phyloP scores from a whole-genome alignment of 805 yeast genomes.

The Pachysolen tannophilus region DNA sequence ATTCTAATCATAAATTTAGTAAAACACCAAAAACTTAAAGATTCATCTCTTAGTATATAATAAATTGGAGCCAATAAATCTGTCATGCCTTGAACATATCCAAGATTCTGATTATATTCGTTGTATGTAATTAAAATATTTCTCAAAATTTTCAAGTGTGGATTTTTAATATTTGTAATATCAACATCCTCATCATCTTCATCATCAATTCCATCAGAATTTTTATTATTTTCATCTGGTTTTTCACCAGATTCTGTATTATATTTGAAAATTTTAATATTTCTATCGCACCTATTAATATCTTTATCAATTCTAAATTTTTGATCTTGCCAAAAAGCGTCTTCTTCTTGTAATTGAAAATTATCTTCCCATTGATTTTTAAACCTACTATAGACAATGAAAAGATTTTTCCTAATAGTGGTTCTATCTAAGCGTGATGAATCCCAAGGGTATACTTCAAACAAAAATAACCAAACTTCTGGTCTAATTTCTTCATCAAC shows the following conservation, averaged over 20 bases:
- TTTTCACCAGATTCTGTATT: slow-evolving; percentile 14
- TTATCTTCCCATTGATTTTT: slow-evolving; percentile 68
- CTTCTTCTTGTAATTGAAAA: slow-evolving; percentile 38
- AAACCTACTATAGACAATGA: slow-evolving; percentile 40
- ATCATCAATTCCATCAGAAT: slow-evolving; percentile 26
- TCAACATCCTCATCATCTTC: slow-evolving; percentile 44
- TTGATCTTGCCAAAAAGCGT: slow-evolving; percentile 84
- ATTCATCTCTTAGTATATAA: slow-evolving; percentile 57
- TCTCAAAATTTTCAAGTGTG: slow-evolving; percentile 63
- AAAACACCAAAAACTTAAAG: slow-evolving; percentile 84
- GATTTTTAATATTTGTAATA: slow-evolving; percentile 59
- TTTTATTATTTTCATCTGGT: slow-evolving; percentile 31
- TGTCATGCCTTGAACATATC: slow-evolving; percentile 98
- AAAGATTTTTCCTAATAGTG: slow-evolving; percentile 46
- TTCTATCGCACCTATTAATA: slow-evolving; percentile 84
- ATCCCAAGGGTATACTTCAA: slow-evolving; percentile 87
- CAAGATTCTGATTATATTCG: slow-evolving; percentile 73
- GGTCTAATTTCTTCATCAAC: slow-evolving; percentile 48
- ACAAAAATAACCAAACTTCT: slow-evolving; percentile 80
- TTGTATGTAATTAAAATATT: slow-evolving; percentile 82
- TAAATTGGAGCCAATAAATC: slow-evolving; percentile 87
- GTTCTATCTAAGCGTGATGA: slow-evolving; percentile 63
- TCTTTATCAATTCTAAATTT: slow-evolving; percentile 87
- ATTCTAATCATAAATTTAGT: slow-evolving; percentile 82
- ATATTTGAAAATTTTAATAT: slow-evolving; percentile 51